Evolutionary conservation across 345 rosid species (phyloP).

Genomic region (Odontarrhena argentea): DNA sequence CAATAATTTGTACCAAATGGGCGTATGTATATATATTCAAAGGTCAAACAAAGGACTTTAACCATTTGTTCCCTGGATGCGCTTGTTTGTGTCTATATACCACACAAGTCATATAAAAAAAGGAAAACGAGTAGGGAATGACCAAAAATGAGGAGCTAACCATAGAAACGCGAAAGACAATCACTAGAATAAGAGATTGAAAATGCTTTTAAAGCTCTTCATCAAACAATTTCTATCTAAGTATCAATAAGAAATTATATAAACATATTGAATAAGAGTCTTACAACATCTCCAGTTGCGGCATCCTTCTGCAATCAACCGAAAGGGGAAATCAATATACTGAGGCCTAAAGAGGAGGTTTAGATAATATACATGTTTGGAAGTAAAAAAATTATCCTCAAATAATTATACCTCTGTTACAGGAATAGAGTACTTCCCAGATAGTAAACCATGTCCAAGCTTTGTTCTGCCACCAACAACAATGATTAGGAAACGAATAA

Average conservation of each 20-base stretch:
- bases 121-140: neutral
- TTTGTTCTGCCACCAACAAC: conserved; percentile 69
- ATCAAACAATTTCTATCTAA: conserved; percentile 12
- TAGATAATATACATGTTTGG: conserved; percentile 25
- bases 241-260: neutral
- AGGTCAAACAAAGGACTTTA: conserved; percentile 8
- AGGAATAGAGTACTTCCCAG: conserved; percentile 90
- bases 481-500: conserved; percentile 29
- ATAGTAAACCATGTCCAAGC: conserved; percentile 93
- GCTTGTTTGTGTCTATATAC: neutral
- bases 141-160: conserved; percentile 15
- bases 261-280: conserved; percentile 38
- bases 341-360: conserved; percentile 27
- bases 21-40: conserved; percentile 3
- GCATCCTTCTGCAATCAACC: conserved; percentile 52
- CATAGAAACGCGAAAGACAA: neutral
- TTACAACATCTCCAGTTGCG: conserved; percentile 55
- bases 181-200: conserved; percentile 6
- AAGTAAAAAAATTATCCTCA: neutral
- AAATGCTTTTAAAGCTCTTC: conserved; percentile 12
- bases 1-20: conserved; percentile 2
- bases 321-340: conserved; percentile 16
- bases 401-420: conserved; percentile 57
- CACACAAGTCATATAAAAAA: neutral
- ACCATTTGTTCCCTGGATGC: conserved; percentile 5